These are phyloP conservation scores for Ogataea polymorpha DNA, from an alignment of 805 yeast species.

Conservation along the genomic window DNA sequence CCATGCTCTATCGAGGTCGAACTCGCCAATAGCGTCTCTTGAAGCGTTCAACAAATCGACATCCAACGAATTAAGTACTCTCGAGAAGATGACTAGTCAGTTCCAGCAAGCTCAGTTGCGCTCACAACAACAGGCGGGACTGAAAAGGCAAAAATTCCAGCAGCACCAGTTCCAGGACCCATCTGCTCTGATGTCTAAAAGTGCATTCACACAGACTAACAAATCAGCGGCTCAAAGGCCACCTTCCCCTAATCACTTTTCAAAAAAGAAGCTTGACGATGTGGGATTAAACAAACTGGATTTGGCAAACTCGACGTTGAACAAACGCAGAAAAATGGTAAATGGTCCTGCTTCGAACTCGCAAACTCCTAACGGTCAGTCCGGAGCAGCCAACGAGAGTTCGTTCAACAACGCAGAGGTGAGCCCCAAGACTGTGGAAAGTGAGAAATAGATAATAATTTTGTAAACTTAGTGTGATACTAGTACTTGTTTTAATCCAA, in stretches of 20 bases:
- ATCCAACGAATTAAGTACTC: slow-evolving; percentile 15
- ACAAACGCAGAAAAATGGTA: slow-evolving; percentile 31
- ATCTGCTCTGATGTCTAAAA: slow-evolving; percentile 17
- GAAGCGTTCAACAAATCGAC: slow-evolving; percentile 42
- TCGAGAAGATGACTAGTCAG: slow-evolving; percentile 18
- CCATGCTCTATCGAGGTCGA: slow-evolving; percentile 44
- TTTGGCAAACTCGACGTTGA: slow-evolving; percentile 33
- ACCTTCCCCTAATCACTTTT: slow-evolving; percentile 2
- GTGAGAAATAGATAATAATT: slow-evolving; percentile 2
- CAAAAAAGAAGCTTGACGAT: slow-evolving; percentile 13
- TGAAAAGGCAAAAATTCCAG: slow-evolving; percentile 17
- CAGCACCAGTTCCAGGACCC: slow-evolving; percentile 14
- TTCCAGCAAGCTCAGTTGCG: slow-evolving; percentile 29
- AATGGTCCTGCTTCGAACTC: background rate
- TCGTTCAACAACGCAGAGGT: slow-evolving; percentile 17
- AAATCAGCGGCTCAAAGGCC: background rate
- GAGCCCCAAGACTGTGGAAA: slow-evolving; percentile 21
- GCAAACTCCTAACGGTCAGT: background rate
- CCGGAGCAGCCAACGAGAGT: slow-evolving; percentile 4
- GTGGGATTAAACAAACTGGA: slow-evolving; percentile 26
- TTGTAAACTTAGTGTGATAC: background rate
- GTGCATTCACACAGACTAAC: background rate
- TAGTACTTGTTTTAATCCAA: background rate
- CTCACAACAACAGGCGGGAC: slow-evolving; percentile 16
- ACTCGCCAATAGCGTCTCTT: slow-evolving; percentile 50